phyloP scores from a whole-genome alignment of 306 rosid genomes.

The Hippophae rhamnoides region DNA sequence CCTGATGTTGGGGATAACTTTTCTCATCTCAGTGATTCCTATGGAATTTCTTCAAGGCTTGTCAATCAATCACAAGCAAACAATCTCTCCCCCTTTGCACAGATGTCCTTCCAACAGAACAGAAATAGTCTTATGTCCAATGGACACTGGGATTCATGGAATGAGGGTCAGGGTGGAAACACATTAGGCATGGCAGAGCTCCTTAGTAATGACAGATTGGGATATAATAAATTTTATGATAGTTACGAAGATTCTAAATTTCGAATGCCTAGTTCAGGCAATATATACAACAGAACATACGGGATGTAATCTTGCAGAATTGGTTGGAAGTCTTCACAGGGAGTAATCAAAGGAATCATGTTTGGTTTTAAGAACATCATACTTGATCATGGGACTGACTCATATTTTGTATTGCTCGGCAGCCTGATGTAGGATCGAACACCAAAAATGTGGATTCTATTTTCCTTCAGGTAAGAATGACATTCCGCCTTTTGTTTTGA shows the following conservation, averaged over 20 bases:
- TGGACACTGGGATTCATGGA: conserved; percentile 89
- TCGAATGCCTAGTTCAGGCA: conserved; percentile 68
- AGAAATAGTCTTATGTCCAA: conserved; percentile 51
- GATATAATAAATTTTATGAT: conserved; percentile 54
- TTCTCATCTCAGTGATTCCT: conserved; percentile 60
- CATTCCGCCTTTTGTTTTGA: not conserved
- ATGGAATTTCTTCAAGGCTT: conserved; percentile 65
- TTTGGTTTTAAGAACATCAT: conserved; percentile 26
- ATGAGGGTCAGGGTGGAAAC: conserved; percentile 53
- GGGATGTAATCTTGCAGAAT: conserved; percentile 50
- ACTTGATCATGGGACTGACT: conserved; percentile 33
- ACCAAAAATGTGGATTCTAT: conserved; percentile 27
- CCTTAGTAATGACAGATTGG: conserved; percentile 71
- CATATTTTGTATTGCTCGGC: conserved; percentile 30
- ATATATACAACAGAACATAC: conserved; percentile 68
- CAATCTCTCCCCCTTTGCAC: conserved; percentile 62
- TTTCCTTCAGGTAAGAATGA: conserved; percentile 43
- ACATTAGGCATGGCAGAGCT: conserved; percentile 54
- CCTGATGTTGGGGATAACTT: conserved; percentile 49
- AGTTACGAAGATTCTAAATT: conserved; percentile 77
- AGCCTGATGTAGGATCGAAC: conserved; percentile 33
- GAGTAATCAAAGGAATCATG: conserved; percentile 22
- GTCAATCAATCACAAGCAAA: conserved; percentile 55
- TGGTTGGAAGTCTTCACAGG: conserved; percentile 23
- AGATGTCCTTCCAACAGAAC: conserved; percentile 61